These are phyloP conservation scores for Globisporangium paddicum DNA, from an alignment of 352 stramenopile species.

Conservation along the genomic window DNA sequence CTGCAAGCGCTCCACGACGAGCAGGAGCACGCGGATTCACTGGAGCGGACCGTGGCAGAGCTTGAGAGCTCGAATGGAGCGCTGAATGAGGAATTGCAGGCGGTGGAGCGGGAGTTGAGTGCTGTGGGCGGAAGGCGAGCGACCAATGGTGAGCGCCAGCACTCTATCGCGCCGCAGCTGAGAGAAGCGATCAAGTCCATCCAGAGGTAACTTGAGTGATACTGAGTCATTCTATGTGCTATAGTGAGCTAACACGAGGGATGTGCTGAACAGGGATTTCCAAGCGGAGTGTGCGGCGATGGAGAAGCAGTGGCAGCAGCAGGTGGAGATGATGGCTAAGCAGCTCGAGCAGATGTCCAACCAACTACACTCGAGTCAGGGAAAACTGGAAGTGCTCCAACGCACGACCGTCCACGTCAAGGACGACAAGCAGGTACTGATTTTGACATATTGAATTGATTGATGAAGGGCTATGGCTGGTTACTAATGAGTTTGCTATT, in stretches of 20 bases:
- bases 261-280: slow-evolving; percentile 26
- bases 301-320: slow-evolving; percentile 40
- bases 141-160: background rate
- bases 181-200: slow-evolving; percentile 5
- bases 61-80: slow-evolving; percentile 29
- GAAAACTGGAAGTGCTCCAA: slow-evolving; percentile 44
- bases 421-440: slow-evolving; percentile 40
- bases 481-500: background rate
- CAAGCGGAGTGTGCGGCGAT: slow-evolving; percentile 31
- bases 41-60: slow-evolving; percentile 18
- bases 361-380: slow-evolving; percentile 40
- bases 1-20: slow-evolving; percentile 38
- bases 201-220: background rate
- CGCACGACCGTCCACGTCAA: slow-evolving; percentile 35
- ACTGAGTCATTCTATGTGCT: background rate
- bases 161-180: slow-evolving; percentile 7
- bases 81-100: slow-evolving; percentile 34
- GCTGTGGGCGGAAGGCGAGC: slow-evolving; percentile 18
- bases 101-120: slow-evolving; percentile 34
- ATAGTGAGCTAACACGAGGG: background rate
- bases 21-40: slow-evolving; percentile 25
- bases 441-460: background rate
- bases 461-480: background rate
- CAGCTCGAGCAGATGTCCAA: slow-evolving; percentile 42
- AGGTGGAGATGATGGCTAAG: slow-evolving; percentile 24